These are phyloP conservation scores for Solanum corneliomulleri DNA, from an alignment of 257 asterid species.

Conservation along the genomic window DNA sequence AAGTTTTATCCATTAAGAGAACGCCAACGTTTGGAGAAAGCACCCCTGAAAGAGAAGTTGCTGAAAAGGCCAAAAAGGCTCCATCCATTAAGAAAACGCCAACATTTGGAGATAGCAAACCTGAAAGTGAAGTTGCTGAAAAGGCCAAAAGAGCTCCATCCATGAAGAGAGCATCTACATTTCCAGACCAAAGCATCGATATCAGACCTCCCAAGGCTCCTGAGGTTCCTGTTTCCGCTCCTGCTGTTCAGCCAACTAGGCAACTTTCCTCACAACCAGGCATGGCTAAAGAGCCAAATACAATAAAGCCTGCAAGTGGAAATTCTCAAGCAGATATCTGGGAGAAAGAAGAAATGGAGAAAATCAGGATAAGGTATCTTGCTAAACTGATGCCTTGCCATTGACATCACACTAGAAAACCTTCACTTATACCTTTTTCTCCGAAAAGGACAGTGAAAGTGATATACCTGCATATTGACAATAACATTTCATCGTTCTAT, in stretches of 20 bases:
- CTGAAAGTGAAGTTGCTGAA: slow-evolving; percentile 13
- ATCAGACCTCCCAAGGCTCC: slow-evolving; percentile 9
- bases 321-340: slow-evolving; percentile 55
- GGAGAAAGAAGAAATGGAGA: slow-evolving; percentile 51
- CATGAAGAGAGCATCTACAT: slow-evolving; percentile 14
- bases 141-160: slow-evolving; percentile 17
- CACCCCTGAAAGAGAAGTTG: slow-evolving; percentile 14
- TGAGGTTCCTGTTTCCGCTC: slow-evolving; percentile 8
- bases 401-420: not conserved
- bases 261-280: slow-evolving; percentile 13
- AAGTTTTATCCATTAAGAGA: slow-evolving; percentile 12
- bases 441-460: not conserved
- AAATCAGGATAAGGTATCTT: slow-evolving; percentile 44
- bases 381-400: not conserved
- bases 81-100: slow-evolving; percentile 39
- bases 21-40: slow-evolving; percentile 16
- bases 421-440: not conserved
- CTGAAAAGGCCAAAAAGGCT: slow-evolving; percentile 14
- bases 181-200: slow-evolving; percentile 16
- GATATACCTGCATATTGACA: not conserved
- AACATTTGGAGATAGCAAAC: slow-evolving; percentile 35
- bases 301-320: slow-evolving; percentile 21
- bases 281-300: slow-evolving; percentile 11
- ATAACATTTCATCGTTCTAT: not conserved
- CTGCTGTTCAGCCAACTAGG: slow-evolving; percentile 2